Conservation (phyloP, 1,139 yeast species). For the Protomyces inundatus region DNA sequence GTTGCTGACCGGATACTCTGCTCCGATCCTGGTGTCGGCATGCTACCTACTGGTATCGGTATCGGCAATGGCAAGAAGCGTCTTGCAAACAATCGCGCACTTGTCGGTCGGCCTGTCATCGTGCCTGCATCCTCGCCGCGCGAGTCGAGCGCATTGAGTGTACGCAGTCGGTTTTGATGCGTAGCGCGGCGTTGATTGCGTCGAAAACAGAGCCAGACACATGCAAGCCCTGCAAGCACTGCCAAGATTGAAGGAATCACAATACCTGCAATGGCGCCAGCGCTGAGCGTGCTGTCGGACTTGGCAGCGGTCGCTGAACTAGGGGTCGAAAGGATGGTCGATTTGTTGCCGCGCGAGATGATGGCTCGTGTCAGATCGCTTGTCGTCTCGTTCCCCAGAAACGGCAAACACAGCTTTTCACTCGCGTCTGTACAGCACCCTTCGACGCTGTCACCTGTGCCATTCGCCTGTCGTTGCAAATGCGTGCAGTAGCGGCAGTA, state of each 20-base stretch:
- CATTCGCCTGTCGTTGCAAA: conserved; percentile 6
- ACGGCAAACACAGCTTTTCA: neutral
- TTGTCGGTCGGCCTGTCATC: neutral
- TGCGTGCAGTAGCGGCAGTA: conserved; percentile 18
- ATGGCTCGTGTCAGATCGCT: no score
- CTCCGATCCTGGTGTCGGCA: neutral
- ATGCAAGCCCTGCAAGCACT: neutral
- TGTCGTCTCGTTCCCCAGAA: no score
- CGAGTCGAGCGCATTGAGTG: neutral
- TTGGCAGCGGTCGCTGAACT: neutral
- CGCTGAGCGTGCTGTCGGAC: neutral
- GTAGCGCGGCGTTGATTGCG: neutral
- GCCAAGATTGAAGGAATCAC: neutral
- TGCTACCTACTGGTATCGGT: no score
- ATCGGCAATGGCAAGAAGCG: no score
- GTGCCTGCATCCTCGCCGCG: neutral
- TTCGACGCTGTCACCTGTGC: neutral
- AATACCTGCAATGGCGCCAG: neutral
- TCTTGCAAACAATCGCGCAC: no score
- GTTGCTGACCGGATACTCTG: neutral
- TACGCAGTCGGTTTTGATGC: neutral
- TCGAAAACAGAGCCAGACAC: neutral
- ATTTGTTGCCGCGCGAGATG: no score
- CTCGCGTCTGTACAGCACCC: neutral
- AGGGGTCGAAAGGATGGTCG: neutral